Percentiles rank a stretch among this genome's conserved stretches.
phyloP scores from a whole-genome alignment of 164 flowering plant genomes.

The Annona squamosa region DNA sequence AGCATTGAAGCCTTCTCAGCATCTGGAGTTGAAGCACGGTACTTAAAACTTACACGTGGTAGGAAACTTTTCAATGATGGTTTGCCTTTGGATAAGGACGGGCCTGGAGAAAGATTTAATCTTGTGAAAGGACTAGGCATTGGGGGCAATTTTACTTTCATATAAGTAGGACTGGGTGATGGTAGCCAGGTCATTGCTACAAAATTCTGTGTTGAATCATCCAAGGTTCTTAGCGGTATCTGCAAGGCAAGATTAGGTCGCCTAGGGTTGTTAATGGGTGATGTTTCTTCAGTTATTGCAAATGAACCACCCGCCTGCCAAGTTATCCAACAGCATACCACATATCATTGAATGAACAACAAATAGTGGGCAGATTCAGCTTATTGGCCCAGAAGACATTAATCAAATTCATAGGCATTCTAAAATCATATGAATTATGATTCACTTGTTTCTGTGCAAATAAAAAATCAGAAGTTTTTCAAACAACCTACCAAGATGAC shows the following conservation, averaged over 20 bases:
- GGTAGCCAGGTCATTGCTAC: conserved; percentile 36
- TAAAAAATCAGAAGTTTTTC: not conserved
- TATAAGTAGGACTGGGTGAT: conserved; percentile 34
- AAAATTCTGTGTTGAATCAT: conserved; percentile 25
- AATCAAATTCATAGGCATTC: not conserved
- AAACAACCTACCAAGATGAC: not conserved
- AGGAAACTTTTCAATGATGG: conserved; percentile 45
- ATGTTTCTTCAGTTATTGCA: conserved; percentile 40
- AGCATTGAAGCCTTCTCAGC: conserved; percentile 62
- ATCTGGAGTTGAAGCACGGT: conserved; percentile 38
- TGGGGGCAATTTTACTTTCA: conserved; percentile 40
- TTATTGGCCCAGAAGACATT: not conserved
- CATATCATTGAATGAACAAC: not conserved
- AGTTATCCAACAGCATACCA: conserved; percentile 1
- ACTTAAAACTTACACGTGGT: conserved; percentile 70
- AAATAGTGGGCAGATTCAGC: not conserved
- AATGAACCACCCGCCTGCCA: conserved; percentile 28
- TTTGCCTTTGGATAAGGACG: conserved; percentile 44
- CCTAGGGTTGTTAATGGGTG: conserved; percentile 17
- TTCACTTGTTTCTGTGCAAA: not conserved
- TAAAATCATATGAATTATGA: too few relatives aligned
- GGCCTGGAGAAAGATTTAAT: conserved; percentile 32
- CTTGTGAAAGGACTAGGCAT: conserved; percentile 40
- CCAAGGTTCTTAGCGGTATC: conserved; percentile 33
- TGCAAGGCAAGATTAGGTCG: conserved; percentile 25